phyloP scores from a whole-genome alignment of 106 monocot genomes.

The Platanthera guangdongensis region DNA sequence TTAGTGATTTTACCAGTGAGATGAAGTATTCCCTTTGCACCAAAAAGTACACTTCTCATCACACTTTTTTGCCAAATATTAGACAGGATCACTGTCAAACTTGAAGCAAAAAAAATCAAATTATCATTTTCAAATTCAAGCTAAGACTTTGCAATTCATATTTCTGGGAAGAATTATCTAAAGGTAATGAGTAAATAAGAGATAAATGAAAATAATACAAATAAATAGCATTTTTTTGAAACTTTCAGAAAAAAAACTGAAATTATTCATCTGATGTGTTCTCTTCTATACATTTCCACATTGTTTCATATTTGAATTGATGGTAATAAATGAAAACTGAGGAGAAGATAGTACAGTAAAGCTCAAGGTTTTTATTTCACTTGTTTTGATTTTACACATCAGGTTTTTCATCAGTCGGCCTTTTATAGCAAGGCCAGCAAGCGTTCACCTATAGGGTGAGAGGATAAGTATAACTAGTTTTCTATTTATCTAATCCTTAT shows the following conservation, averaged over 20 bases:
- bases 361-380: too few relatives aligned
- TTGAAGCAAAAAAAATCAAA: neutral
- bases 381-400: too few relatives aligned
- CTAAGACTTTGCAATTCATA: neutral
- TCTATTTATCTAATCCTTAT: too few relatives aligned
- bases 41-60: neutral
- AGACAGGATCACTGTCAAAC: neutral
- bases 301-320: neutral
- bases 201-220: neutral
- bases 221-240: neutral
- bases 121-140: neutral
- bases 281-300: neutral
- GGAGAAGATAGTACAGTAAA: too few relatives aligned
- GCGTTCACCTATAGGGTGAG: too few relatives aligned
- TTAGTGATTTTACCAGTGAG: neutral
- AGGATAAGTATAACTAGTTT: too few relatives aligned
- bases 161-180: neutral
- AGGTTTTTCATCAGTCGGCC: too few relatives aligned
- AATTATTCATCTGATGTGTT: neutral
- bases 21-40: neutral
- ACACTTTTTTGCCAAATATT: neutral
- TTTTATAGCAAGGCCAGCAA: too few relatives aligned
- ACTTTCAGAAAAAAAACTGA: neutral
- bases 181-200: neutral
- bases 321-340: too few relatives aligned